Evolutionary conservation across 345 rosid species (phyloP).

Genomic region (Eucalyptus leucophloia): DNA sequence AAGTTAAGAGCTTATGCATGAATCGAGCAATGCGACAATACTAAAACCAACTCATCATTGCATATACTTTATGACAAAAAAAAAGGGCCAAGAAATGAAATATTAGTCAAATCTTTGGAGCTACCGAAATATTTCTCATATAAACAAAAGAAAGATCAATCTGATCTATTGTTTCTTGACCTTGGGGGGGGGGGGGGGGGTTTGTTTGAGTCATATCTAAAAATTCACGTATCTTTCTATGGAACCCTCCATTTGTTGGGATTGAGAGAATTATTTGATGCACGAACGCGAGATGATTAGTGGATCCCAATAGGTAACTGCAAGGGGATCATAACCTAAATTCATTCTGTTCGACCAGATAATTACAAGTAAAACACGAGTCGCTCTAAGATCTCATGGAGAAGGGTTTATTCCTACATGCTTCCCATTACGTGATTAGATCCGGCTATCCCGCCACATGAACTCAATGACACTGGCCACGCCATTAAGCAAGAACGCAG

Average conservation of each 20-base stretch:
- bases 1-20: background rate
- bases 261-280: background rate
- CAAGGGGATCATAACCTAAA: background rate
- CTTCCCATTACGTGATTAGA: background rate
- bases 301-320: background rate
- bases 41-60: background rate
- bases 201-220: background rate
- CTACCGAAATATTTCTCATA: background rate
- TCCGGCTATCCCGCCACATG: background rate
- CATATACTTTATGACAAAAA: background rate
- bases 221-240: background rate
- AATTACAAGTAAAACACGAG: background rate
- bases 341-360: background rate
- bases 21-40: background rate
- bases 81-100: background rate
- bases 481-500: background rate
- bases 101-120: background rate
- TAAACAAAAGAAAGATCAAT: background rate
- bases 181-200: background rate
- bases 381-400: background rate
- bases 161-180: background rate
- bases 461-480: background rate
- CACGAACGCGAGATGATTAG: background rate
- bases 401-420: background rate
- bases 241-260: background rate